Evolutionary conservation across 176 grass and related monocot genomes (phyloP), one percentile per base, ranked within the genome.

Genomic region (Carex cristatella): DNA sequence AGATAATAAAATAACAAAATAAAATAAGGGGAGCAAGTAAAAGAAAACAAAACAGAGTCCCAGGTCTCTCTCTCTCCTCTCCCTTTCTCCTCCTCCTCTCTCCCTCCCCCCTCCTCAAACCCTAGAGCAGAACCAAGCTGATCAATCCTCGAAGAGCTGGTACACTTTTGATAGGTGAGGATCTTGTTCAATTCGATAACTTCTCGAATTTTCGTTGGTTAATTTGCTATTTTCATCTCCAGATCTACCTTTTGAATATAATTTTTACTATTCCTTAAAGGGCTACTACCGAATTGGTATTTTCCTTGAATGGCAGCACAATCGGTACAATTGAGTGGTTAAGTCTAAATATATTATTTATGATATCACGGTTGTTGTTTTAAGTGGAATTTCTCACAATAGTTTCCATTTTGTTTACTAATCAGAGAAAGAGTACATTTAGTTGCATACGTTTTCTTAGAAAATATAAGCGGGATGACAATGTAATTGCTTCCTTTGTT

Each of bases 21-120:
- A 83, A 83, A 83, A 83, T 65, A 60, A 54, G 37, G 28, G 35
- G 12, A 64, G 69, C 48, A 30, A 61, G n/a, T n/a, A 65, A 65
- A 86, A 79, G 18, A 81, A 80, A 86, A 86, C 23, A 81, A 69
- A 71, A 65, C 59, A 31, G 15, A 64, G 74, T 79, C 71, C 40
- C 59, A 42, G 42, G 32, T 38, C 44, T 59, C 10, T 59, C 61
- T 81, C 61, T 75, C 18, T 74, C 51, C 44, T 33, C 51, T 54
- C n/a, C 14, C 32, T 85, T 27, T 31, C 68, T 84, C 44, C 18
- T 8, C 70, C 18, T 23, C 19, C 54, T 61, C 35, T 18, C 51
- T 80, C 3, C 38, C 38, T 2, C 38, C 38, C 48, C 81, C 16
- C 27, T 35, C 18, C 16, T 80, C 75, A 67, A 81, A 81, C 76